A percentile compares a stretch with the other conserved stretches of the same genome.
phyloP scores from a whole-genome alignment of 805 yeast genomes.

The Zygosaccharomyces gambellarensis region DNA sequence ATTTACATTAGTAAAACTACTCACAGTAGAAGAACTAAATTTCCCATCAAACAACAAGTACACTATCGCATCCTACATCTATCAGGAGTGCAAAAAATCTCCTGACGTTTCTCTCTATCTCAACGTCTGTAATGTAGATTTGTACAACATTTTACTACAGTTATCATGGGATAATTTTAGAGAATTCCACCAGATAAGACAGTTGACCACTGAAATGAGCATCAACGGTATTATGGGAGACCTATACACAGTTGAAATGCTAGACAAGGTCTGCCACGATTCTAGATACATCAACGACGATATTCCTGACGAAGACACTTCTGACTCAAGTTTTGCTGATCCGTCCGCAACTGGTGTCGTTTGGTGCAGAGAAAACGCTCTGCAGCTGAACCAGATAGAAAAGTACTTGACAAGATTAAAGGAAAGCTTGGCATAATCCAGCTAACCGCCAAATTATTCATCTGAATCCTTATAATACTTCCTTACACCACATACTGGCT shows the following conservation, averaged over 20 bases:
- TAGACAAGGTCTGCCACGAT: slow-evolving; percentile 20
- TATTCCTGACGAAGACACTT: slow-evolving; percentile 16
- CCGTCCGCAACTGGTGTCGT: slow-evolving; percentile 15
- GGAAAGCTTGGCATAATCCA: slow-evolving; percentile 13
- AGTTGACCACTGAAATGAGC: slow-evolving; percentile 28
- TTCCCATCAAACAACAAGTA: slow-evolving; percentile 28
- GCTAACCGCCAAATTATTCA: neutral
- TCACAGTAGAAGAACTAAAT: slow-evolving; percentile 14
- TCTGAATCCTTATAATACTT: neutral
- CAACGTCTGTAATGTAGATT: slow-evolving; percentile 29
- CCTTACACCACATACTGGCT: slow-evolving; percentile 3
- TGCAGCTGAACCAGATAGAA: slow-evolving; percentile 19
- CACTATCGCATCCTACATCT: slow-evolving; percentile 23
- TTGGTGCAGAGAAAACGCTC: slow-evolving; percentile 28
- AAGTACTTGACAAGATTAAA: slow-evolving; percentile 23
- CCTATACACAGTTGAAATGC: slow-evolving; percentile 25
- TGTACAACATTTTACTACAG: slow-evolving; percentile 29
- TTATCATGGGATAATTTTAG: slow-evolving; percentile 30
- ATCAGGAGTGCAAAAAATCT: slow-evolving; percentile 27
- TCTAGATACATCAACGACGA: slow-evolving; percentile 25
- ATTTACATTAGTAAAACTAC: slow-evolving; percentile 18
- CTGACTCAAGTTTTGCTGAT: slow-evolving; percentile 1
- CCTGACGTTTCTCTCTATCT: slow-evolving; percentile 27
- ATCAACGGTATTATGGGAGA: slow-evolving; percentile 33
- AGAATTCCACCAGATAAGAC: slow-evolving; percentile 20